These are phyloP conservation scores for Hanseniaspora mollemarum DNA, from an alignment of 805 yeast genomes.

Conservation along the genomic window DNA sequence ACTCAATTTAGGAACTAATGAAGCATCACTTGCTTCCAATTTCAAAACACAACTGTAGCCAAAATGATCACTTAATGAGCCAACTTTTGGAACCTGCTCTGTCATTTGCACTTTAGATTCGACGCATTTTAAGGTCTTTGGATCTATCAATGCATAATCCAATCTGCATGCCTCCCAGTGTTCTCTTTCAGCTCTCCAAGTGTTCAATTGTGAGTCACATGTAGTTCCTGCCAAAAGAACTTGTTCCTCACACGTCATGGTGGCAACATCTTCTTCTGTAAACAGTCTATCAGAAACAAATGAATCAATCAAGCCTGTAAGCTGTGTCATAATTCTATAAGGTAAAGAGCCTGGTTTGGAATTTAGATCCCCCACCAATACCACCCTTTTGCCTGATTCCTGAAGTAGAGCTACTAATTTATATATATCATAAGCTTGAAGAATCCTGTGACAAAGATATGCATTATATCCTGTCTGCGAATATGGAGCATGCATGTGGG, in stretches of 20 bases:
- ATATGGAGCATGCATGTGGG: conserved; percentile 98
- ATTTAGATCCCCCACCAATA: conserved; percentile 88
- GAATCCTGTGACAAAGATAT: conserved; percentile 77
- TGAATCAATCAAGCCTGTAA: conserved; percentile 63
- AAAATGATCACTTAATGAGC: conserved; percentile 87
- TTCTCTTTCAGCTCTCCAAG: conserved; percentile 55
- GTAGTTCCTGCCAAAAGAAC: conserved; percentile 69
- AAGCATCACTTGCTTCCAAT: conserved; percentile 16
- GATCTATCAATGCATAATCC: conserved; percentile 78
- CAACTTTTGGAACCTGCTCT: conserved; percentile 51
- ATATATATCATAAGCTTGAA: conserved; percentile 94
- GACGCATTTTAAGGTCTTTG: conserved; percentile 39
- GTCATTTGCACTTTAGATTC: conserved; percentile 66
- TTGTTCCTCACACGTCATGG: conserved; percentile 37
- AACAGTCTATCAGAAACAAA: conserved; percentile 43
- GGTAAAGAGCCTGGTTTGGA: conserved; percentile 81
- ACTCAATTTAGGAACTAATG: conserved; percentile 1
- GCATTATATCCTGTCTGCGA: conserved; percentile 73
- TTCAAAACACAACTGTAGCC: conserved; percentile 49
- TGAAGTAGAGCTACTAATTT: conserved; percentile 46
- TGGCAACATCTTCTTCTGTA: conserved; percentile 23
- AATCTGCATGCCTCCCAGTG: conserved; percentile 71
- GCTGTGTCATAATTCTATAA: conserved; percentile 55
- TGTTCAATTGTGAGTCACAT: conserved; percentile 75
- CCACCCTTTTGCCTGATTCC: conserved; percentile 69